Base-by-base conservation (phyloP, 2,329 filamentous ascomycete genomes). In the Fusarium subglutinans region DNA sequence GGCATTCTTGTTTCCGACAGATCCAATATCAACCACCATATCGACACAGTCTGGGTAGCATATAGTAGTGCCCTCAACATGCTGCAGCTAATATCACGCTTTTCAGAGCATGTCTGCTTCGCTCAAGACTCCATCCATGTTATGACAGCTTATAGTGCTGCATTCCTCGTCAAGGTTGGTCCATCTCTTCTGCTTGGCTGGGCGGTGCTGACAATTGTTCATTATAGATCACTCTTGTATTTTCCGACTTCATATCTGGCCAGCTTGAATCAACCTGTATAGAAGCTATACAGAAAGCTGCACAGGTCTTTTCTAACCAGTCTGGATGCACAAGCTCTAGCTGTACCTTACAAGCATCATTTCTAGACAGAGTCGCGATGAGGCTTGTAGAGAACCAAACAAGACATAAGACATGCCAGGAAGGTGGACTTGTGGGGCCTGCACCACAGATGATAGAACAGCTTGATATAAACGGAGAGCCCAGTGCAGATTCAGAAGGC, bases 121-220 rank as follows among this genome's bases (percentile, higher is more conserved):
- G 30, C 41, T 8, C 41, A 58, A 22, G 55, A 58, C n/a, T 58
- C 55, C 2, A 48, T 58, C 6, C 41, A 58, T 28, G 40, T 58
- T 2, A 58, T 58, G 55, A 58, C 55, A 9, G 55, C 55, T 13
- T 58, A 58, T 18, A 58, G 55, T 28, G 55, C 55, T 48, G 55
- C 55, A 10, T 58, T 58, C 11, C 26, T 58, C 5, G n/a, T 35
- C 28, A 58, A 48, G 41, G 55, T 22, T 37, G 18, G 55, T 57
- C n/a, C 2, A 15, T 3, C 2, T 28, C 5, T 8, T n/a, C 7
- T 9, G 37, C 10, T 18, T 40, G 1, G 2, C 5, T 18, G 11
- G 10, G 4, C 12, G 2, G 5, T 9, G 1, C n/a, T 57, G n/a
- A 57, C 18, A 44, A 0, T 8, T 2, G 2, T 6, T 4, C 1